Percentiles rank a stretch among this genome's conserved stretches.
Evolutionary conservation across 2,329 filamentous ascomycete species (phyloP).

Genomic region (Colletotrichum noveboracense): DNA sequence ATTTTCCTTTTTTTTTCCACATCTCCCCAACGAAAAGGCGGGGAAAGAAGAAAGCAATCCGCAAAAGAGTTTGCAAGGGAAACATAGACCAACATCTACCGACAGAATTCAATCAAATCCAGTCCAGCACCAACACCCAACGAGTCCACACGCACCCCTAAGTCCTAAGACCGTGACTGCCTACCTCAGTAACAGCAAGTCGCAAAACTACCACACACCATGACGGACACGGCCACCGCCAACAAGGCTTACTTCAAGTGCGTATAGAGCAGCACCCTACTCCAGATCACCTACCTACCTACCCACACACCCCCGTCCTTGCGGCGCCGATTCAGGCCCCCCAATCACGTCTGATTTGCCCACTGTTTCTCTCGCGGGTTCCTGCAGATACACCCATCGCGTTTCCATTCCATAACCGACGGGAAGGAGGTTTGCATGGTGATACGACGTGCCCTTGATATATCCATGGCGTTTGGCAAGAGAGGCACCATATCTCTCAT

Average conservation of each 20-base stretch:
- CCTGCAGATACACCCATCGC: slow-evolving; percentile 5
- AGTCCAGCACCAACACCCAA: background rate
- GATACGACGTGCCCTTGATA: background rate
- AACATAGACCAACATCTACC: background rate
- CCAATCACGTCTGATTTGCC: background rate
- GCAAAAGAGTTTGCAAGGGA: slow-evolving; percentile 18
- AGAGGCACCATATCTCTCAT: background rate
- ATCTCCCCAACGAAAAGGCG: background rate
- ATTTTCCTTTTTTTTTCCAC: background rate
- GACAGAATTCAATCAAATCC: background rate
- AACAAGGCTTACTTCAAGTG: slow-evolving; percentile 25
- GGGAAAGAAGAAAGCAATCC: slow-evolving; percentile 23
- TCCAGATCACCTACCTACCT: background rate
- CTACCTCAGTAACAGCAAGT: background rate
- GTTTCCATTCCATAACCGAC: background rate
- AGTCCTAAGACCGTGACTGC: background rate
- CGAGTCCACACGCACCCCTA: background rate
- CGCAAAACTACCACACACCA: background rate
- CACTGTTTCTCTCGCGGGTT: slow-evolving; percentile 1
- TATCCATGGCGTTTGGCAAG: background rate
- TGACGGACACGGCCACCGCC: slow-evolving; percentile 16
- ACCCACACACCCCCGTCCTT: background rate
- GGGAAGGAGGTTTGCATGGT: background rate
- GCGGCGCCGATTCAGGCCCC: background rate
- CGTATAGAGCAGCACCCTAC: background rate